These are phyloP conservation scores for Nelumbo lutea DNA, from an alignment of 164 flowering plant species.

Conservation along the genomic window DNA sequence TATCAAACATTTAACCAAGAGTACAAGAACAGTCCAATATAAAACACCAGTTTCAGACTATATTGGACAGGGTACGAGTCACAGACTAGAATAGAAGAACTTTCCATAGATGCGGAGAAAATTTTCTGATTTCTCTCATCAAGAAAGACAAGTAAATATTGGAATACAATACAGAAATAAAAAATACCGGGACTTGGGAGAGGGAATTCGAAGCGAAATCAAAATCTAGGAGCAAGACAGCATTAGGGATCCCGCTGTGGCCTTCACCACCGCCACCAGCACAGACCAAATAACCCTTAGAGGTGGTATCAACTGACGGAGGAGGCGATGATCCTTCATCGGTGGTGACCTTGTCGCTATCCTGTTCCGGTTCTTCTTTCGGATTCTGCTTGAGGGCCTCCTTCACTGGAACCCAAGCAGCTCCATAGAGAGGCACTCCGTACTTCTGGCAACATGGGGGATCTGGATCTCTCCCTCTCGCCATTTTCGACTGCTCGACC, in stretches of 20 bases:
- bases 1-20: too few species aligned
- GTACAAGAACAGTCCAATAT: background rate
- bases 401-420: slow-evolving; percentile 29
- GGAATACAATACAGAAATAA: background rate
- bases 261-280: slow-evolving; percentile 97
- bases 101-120: too few species aligned
- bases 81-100: too few species aligned
- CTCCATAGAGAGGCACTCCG: slow-evolving; percentile 36
- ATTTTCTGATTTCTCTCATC: too few species aligned
- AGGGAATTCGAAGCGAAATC: slow-evolving; percentile 57
- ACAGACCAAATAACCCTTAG: slow-evolving; percentile 34
- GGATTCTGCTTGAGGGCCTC: slow-evolving; percentile 6
- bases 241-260: slow-evolving; percentile 73
- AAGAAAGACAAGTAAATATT: too few species aligned
- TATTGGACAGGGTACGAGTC: too few species aligned
- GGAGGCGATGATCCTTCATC: slow-evolving; percentile 10
- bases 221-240: slow-evolving; percentile 51
- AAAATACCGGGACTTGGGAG: slow-evolving; percentile 59
- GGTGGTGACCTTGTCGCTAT: slow-evolving; percentile 9
- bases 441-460: slow-evolving; percentile 31
- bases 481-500: slow-evolving; percentile 10
- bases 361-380: slow-evolving; percentile 3
- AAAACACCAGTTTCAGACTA: background rate
- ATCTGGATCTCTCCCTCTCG: slow-evolving; percentile 11
- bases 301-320: background rate